Conservation (phyloP, 2,329 filamentous ascomycete species). For the Calonectria pteridis region DNA sequence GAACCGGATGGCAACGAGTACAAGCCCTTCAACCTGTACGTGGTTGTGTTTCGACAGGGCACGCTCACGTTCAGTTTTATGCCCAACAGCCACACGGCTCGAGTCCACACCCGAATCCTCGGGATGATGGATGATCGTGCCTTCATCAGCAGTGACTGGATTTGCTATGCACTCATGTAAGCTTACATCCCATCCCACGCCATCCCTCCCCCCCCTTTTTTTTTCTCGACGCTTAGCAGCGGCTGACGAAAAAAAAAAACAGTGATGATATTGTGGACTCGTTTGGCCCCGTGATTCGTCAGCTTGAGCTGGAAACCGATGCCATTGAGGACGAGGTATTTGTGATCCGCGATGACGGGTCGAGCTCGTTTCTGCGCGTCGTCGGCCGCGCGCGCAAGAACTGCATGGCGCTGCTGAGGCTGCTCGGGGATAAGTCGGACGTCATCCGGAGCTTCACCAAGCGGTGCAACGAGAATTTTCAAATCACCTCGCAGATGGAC, state of each 20-base stretch:
- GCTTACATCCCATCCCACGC: constrained; percentile 46
- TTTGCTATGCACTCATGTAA: constrained; percentile 97
- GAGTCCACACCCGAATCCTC: constrained; percentile 91
- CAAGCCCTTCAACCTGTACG: constrained; percentile 96
- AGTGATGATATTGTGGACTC: constrained; percentile 97
- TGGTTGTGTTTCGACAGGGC: constrained; percentile 96
- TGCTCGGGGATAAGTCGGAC: constrained; percentile 95
- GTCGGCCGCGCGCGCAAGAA: constrained; percentile 95
- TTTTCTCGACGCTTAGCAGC: background rate
- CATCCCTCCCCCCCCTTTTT: background rate
- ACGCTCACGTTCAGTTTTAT: constrained; percentile 95
- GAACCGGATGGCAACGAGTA: constrained; percentile 86
- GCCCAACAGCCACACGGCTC: constrained; percentile 86
- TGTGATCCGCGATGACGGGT: constrained; percentile 90
- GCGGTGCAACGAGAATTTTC: constrained; percentile 97
- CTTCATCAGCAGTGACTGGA: constrained; percentile 95
- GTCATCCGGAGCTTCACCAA: constrained; percentile 98
- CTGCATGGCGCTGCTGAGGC: constrained; percentile 90
- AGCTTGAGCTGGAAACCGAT: constrained; percentile 90
- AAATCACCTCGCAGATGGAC: constrained; percentile 93
- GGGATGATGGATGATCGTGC: constrained; percentile 95
- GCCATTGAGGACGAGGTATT: constrained; percentile 96
- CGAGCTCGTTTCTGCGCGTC: constrained; percentile 84
- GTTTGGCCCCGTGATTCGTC: constrained; percentile 89
- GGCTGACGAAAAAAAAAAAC: constrained; percentile 38